Evolutionary conservation across 2,329 filamentous ascomycete species (phyloP).

Genomic region (Talaromyces verruculosus): DNA sequence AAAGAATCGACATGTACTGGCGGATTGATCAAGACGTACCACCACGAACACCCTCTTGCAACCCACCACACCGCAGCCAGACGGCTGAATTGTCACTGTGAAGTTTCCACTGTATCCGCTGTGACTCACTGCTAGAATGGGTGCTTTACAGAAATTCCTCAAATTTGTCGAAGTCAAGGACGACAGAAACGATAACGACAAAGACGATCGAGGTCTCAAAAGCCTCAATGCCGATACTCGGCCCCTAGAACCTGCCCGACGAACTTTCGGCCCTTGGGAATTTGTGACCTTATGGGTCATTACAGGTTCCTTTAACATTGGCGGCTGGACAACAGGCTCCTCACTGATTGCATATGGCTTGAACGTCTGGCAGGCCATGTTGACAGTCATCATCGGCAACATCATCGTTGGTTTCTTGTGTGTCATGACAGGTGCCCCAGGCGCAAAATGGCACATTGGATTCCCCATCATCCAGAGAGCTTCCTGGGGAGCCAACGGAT

Average conservation of each 20-base stretch:
- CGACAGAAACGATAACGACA: neutral
- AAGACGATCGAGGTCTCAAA: neutral
- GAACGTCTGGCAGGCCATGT: constrained; percentile 12
- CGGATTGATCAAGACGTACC: neutral
- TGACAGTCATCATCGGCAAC: constrained; percentile 11
- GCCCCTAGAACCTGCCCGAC: neutral
- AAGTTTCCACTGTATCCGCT: neutral
- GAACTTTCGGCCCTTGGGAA: constrained; percentile 4
- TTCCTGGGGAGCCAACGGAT: constrained; percentile 9
- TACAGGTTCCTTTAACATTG: constrained; percentile 7
- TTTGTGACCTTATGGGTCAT: constrained; percentile 10
- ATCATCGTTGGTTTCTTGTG: constrained; percentile 8
- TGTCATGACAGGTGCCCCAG: constrained; percentile 1
- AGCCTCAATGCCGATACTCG: constrained; percentile 10
- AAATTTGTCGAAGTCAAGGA: constrained; percentile 3
- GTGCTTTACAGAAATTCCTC: neutral
- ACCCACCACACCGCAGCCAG: neutral
- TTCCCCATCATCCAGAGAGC: constrained; percentile 10
- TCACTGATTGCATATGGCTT: constrained; percentile 9
- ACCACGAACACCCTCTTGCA: neutral
- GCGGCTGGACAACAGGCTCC: constrained; percentile 14
- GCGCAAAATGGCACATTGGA: constrained; percentile 13
- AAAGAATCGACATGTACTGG: neutral
- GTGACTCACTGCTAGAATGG: neutral
- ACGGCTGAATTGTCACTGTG: neutral